Conservation (phyloP, 2,329 filamentous ascomycete genomes). For the Coleophoma eucalyptorum region DNA sequence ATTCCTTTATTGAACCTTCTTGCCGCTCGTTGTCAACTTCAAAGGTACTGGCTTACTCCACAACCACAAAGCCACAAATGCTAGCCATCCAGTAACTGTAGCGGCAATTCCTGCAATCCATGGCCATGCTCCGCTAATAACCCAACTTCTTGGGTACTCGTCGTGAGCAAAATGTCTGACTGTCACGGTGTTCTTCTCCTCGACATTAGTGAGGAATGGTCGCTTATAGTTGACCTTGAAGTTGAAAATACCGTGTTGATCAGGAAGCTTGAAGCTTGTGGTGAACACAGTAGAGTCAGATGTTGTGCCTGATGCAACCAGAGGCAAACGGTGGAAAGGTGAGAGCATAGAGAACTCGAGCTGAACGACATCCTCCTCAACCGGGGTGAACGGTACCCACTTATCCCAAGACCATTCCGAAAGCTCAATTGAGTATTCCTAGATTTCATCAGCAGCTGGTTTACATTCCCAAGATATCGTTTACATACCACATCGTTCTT, state of each 20-base stretch:
- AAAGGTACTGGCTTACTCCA: conserved; percentile 58
- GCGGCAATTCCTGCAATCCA: conserved; percentile 88
- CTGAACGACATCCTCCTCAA: conserved; percentile 71
- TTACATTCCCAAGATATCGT: background rate
- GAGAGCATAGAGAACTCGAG: conserved; percentile 99
- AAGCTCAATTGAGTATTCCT: conserved; percentile 59
- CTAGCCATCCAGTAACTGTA: conserved; percentile 79
- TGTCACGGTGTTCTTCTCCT: conserved; percentile 93
- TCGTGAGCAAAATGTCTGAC: conserved; percentile 96
- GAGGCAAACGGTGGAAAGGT: conserved; percentile 85
- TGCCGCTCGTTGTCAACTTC: conserved; percentile 25
- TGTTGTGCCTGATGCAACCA: conserved; percentile 54
- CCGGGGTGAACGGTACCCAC: conserved; percentile 70
- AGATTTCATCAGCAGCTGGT: conserved; percentile 6
- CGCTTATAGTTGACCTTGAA: conserved; percentile 97
- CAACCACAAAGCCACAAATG: conserved; percentile 85
- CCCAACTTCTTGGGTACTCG: conserved; percentile 89
- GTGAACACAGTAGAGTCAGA: conserved; percentile 70
- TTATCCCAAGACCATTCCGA: conserved; percentile 78
- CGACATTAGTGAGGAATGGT: conserved; percentile 81
- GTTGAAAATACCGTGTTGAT: conserved; percentile 99
- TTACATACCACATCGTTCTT: conserved; percentile 91
- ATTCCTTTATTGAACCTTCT: conserved; percentile 33
- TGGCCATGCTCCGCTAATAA: conserved; percentile 87
- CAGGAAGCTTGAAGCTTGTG: conserved; percentile 76